A percentile compares a stretch with the other conserved stretches of the same genome.
Conservation (phyloP, 2,329 filamentous ascomycete genomes). For the Stachybotrys echinatus region DNA sequence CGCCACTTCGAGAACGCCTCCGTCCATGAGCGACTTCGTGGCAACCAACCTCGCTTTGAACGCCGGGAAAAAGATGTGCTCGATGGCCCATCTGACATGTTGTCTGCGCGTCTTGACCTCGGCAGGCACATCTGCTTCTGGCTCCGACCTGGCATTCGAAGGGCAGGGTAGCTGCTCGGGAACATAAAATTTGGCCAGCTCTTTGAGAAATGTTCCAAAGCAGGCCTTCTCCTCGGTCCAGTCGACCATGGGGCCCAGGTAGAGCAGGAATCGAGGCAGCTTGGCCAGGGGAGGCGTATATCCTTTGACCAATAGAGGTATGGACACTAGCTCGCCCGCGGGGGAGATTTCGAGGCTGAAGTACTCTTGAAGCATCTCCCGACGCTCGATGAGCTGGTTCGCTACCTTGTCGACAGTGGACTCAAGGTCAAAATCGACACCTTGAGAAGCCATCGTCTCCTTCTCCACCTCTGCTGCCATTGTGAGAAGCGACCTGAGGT, state of each 20-base stretch:
- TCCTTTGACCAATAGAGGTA: constrained; percentile 82
- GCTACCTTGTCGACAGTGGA: constrained; percentile 62
- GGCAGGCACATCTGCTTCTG: constrained; percentile 36
- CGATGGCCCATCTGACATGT: constrained; percentile 70
- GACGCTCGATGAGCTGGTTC: constrained; percentile 64
- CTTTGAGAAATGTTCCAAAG: constrained; percentile 77
- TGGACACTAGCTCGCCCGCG: constrained; percentile 67
- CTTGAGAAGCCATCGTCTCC: constrained; percentile 29
- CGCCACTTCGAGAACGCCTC: constrained; percentile 76
- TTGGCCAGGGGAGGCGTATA: constrained; percentile 85
- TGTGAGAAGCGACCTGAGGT: constrained; percentile 63
- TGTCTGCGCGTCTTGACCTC: constrained; percentile 54
- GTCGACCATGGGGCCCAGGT: constrained; percentile 80
- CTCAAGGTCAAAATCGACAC: constrained; percentile 59
- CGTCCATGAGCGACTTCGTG: constrained; percentile 70
- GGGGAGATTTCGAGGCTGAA: constrained; percentile 81
- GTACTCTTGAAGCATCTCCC: constrained; percentile 89
- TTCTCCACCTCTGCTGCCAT: constrained; percentile 71
- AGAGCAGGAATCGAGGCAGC: constrained; percentile 80
- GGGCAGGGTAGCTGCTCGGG: constrained; percentile 72
- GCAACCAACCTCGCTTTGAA: constrained; percentile 79
- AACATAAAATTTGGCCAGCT: constrained; percentile 85
- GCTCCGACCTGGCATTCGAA: constrained; percentile 25
- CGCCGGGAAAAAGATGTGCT: constrained; percentile 85
- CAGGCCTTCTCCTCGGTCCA: constrained; percentile 83